Evolutionary conservation across 345 rosid genomes (phyloP).

Genomic region (Schrenkiella parvula): DNA sequence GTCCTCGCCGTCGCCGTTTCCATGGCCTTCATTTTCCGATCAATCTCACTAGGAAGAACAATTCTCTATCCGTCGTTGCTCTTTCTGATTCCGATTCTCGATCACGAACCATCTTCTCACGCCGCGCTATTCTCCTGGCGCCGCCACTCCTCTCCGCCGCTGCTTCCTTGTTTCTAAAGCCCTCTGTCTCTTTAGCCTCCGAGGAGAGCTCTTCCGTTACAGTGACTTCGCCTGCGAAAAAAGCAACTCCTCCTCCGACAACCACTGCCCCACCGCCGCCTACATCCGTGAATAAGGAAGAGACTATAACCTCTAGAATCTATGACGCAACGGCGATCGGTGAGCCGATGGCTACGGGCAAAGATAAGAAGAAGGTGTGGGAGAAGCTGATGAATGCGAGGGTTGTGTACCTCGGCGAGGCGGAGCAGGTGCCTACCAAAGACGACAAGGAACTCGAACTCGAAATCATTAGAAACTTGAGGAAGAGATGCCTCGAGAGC

Average conservation of each 20-base stretch:
- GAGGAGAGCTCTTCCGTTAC: conserved; percentile 15
- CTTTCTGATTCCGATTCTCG: conserved; percentile 8
- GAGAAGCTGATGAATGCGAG: conserved; percentile 81
- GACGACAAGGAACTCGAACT: conserved; percentile 85
- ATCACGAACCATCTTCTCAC: conserved; percentile 19
- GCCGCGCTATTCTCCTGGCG: conserved; percentile 32
- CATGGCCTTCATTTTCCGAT: conserved; percentile 20
- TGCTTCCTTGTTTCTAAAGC: conserved; percentile 25
- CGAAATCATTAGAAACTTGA: conserved; percentile 59
- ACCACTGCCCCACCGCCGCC: conserved; percentile 17
- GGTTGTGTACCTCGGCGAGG: conserved; percentile 83
- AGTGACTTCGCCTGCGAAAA: neutral
- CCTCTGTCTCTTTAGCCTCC: conserved; percentile 14
- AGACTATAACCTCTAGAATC: conserved; percentile 50
- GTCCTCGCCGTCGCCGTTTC: neutral
- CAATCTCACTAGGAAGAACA: neutral
- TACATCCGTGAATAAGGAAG: conserved; percentile 23
- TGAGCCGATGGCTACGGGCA: conserved; percentile 86
- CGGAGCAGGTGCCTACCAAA: conserved; percentile 83
- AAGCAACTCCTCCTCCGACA: conserved; percentile 21
- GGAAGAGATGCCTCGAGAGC: conserved; percentile 54
- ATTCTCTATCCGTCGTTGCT: conserved; percentile 3
- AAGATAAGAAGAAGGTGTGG: conserved; percentile 81
- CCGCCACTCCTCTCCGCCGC: conserved; percentile 28
- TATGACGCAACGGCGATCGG: conserved; percentile 89